Conservation (phyloP, 257 asterid genomes). For the Lantana camara region DNA sequence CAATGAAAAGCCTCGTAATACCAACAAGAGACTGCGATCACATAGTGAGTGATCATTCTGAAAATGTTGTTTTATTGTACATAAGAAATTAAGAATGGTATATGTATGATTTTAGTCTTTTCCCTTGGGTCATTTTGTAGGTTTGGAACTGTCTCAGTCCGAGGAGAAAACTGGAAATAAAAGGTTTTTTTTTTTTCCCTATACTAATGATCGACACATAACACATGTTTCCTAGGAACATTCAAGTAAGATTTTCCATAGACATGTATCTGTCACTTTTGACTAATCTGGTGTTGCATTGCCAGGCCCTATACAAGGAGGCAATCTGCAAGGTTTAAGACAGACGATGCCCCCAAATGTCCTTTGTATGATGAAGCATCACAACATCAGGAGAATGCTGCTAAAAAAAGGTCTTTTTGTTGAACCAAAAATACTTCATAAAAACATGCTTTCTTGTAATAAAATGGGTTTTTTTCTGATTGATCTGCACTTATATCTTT, state of each 20-base stretch:
- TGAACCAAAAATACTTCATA: not conserved
- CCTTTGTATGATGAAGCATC: constrained; percentile 30
- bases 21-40: constrained; percentile 40
- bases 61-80: not conserved
- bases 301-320: constrained; percentile 56
- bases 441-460: not conserved
- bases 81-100: not conserved
- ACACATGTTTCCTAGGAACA: not conserved
- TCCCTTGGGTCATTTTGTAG: constrained; percentile 30
- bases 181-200: constrained; percentile 40
- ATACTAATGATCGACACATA: not conserved
- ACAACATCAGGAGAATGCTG: constrained; percentile 37
- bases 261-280: not conserved
- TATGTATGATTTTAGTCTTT: constrained; percentile 1
- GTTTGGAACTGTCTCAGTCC: constrained; percentile 36
- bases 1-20: constrained; percentile 29
- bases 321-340: constrained; percentile 61
- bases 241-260: not conserved
- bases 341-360: constrained; percentile 5
- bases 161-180: constrained; percentile 41
- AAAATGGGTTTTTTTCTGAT: not conserved
- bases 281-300: not conserved
- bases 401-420: constrained; percentile 46
- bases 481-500: not conserved
- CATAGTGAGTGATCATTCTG: constrained; percentile 45